Evolutionary conservation across 306 rosid genomes (phyloP), one percentile per base, ranked within the genome.

Genomic region (Heteromeles arbutifolia): DNA sequence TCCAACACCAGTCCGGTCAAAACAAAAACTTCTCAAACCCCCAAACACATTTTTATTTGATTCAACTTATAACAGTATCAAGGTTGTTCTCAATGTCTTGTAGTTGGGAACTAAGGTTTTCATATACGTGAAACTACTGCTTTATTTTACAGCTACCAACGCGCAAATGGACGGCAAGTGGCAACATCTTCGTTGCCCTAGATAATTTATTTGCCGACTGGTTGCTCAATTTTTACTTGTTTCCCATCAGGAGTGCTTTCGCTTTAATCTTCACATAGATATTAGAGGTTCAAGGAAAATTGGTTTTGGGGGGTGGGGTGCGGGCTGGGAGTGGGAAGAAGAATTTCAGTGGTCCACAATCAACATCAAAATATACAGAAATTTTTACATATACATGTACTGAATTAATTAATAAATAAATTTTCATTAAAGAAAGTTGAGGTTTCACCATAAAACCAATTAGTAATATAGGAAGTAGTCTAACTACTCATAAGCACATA

Each of bases 101-200:
- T 76, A 59, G 65, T 37, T 80, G 54, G 82, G 72, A 59, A 57
- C 31, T 77, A 69, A 83, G 80, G 74, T 70, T 78, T 78, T 65
- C 52, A 57, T 76, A 56, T 19, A 26, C 69, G 32, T 26, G 34
- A 67, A 41, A 65, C 4, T 24, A 17, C 72, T 71, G 64, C 77
- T 77, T 79, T 74, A 70, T 79, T 73, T 76, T 54, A 72, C 85
- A 75, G 41, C 74, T 50, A 58, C 34, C 85, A 68, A 48, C 41
- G 26, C 22, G 76, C 81, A 82, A 83, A 74, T 80, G 82, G 86
- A 80, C 89, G 86, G 82, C 85, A 75, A 64, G 85, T 81, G 89
- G 89, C 89, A 75, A 66, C 76, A 82, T 76, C 70, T 64, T 78
- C 81, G 79, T 80, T 77, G 61, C 78, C 44, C 70, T 34, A 44